Evolutionary conservation across 331 rosid genomes (phyloP).

Genomic region (Dryas integrifolia): DNA sequence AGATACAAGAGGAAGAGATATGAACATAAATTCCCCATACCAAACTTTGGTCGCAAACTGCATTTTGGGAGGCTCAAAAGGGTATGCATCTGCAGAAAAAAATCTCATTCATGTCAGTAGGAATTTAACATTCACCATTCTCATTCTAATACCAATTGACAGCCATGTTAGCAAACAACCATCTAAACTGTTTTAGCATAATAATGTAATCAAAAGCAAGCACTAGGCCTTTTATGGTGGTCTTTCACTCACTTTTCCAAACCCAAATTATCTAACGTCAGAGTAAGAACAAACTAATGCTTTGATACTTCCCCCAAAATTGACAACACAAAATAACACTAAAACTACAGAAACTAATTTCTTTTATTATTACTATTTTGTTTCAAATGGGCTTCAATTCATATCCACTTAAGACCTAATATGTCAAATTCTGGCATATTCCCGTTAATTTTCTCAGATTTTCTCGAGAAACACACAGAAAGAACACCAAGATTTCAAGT

Average conservation of each 20-base stretch:
- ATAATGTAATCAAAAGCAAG: not conserved
- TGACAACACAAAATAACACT: not conserved
- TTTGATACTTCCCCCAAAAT: not conserved
- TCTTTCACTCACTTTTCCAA: not conserved
- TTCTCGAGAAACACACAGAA: not conserved
- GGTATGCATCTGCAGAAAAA: conserved; percentile 80
- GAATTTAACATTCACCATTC: not conserved
- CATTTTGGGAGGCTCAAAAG: conserved; percentile 99
- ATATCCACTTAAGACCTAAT: not conserved
- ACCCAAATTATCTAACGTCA: not conserved
- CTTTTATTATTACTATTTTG: not conserved
- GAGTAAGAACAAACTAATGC: too few species aligned
- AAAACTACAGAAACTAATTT: not conserved
- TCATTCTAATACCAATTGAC: not conserved
- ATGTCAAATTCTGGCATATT: not conserved
- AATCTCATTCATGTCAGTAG: conserved; percentile 1
- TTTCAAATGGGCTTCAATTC: conserved; percentile 1
- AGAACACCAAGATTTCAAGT: not conserved
- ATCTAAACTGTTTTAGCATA: not conserved
- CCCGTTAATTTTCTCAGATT: not conserved
- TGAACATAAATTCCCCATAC: conserved; percentile 33
- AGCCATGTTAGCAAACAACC: conserved; percentile 3
- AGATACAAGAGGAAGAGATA: not conserved
- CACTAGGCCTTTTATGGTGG: not conserved
- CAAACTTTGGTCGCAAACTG: conserved; percentile 90